Evolutionary conservation across 257 asterid species (phyloP).

Genomic region (Mentha longifolia): DNA sequence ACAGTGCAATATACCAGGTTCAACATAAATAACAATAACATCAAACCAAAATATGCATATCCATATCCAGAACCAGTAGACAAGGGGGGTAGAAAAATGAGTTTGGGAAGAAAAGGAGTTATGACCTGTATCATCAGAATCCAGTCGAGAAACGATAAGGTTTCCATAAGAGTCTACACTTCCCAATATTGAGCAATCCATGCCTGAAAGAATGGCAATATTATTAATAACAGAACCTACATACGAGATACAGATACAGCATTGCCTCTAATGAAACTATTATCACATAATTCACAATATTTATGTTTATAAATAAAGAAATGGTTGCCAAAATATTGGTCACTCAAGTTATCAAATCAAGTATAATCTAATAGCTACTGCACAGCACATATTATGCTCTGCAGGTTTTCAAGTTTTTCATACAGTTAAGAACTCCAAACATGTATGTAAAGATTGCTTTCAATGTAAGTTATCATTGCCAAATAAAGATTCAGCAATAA

Average conservation of each 20-base stretch:
- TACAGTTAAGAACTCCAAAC: background rate
- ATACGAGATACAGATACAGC: slow-evolving; percentile 12
- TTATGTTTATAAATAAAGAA: background rate
- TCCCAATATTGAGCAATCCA: slow-evolving; percentile 70
- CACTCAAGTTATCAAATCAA: slow-evolving; percentile 8
- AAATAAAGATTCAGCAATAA: slow-evolving; percentile 3
- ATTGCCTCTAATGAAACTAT: slow-evolving; percentile 6
- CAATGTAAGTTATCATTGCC: background rate
- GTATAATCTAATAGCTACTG: background rate
- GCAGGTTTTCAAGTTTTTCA: background rate
- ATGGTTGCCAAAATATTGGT: slow-evolving; percentile 2
- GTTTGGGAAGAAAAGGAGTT: background rate
- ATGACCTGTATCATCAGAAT: slow-evolving; percentile 52
- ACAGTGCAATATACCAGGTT: slow-evolving; percentile 12
- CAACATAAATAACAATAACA: background rate
- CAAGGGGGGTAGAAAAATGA: background rate
- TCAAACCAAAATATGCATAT: slow-evolving; percentile 1
- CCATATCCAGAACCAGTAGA: slow-evolving; percentile 15
- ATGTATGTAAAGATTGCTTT: background rate
- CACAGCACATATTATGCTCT: background rate
- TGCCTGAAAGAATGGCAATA: slow-evolving; percentile 45
- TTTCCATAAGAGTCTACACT: slow-evolving; percentile 91
- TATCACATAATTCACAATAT: background rate
- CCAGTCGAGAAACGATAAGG: slow-evolving; percentile 81
- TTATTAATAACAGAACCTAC: background rate